These are phyloP conservation scores for Terana coerulea DNA, from an alignment of 768 basidiomycete genomes.

Conservation along the genomic window DNA sequence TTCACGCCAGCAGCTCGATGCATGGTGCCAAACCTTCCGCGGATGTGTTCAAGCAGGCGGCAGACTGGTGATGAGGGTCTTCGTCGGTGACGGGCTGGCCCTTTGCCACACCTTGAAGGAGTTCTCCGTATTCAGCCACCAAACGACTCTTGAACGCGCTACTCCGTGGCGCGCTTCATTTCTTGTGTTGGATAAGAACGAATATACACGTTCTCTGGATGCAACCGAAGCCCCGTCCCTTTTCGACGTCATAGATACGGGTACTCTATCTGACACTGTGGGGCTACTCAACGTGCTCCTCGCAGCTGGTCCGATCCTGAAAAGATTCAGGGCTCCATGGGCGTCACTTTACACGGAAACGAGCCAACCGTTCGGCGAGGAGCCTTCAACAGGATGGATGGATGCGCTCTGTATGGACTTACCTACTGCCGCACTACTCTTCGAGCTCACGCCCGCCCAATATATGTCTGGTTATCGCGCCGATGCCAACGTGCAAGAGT, in stretches of 20 bases:
- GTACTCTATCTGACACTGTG: conserved; percentile 18
- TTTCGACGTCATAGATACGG: conserved; percentile 23
- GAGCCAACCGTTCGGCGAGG: conserved; percentile 14
- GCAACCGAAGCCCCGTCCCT: conserved; percentile 6
- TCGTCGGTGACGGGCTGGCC: conserved; percentile 16
- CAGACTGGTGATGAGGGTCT: conserved; percentile 4
- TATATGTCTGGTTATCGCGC: conserved; percentile 38
- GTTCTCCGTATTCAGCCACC: too few relatives aligned
- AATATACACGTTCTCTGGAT: too few relatives aligned
- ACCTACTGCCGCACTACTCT: conserved; percentile 36
- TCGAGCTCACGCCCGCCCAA: conserved; percentile 38
- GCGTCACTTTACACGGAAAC: conserved; percentile 19
- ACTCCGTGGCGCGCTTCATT: conserved; percentile 8
- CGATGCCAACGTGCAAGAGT: conserved; percentile 38
- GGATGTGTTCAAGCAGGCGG: neutral
- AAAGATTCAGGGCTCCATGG: neutral
- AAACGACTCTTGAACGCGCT: too few relatives aligned
- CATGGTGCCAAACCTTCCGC: conserved; percentile 12
- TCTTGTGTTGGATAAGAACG: neutral
- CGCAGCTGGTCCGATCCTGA: conserved; percentile 14
- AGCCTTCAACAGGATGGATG: conserved; percentile 29
- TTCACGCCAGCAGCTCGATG: conserved; percentile 4
- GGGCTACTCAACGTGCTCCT: conserved; percentile 20
- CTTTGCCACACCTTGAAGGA: conserved; percentile 12
- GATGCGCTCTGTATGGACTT: conserved; percentile 35